Evolutionary conservation across 768 basidiomycete species (phyloP).

Genomic region (Tephrocybe sp.): DNA sequence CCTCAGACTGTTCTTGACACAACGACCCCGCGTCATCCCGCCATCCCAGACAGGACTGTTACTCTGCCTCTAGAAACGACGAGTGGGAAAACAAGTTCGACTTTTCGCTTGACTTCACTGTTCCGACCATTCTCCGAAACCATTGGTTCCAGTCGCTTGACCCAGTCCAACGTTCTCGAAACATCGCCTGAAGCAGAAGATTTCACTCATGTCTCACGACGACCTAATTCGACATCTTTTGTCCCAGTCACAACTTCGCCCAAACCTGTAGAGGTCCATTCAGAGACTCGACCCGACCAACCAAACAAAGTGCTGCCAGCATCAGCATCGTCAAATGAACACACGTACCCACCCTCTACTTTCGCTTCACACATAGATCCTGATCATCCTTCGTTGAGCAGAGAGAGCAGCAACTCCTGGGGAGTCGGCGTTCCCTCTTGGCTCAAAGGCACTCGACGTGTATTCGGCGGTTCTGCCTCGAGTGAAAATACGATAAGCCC

Average conservation of each 20-base stretch:
- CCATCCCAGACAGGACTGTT: slow-evolving; percentile 38
- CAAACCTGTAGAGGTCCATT: slow-evolving; percentile 14
- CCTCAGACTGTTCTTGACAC: slow-evolving; percentile 57
- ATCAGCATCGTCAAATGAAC: slow-evolving; percentile 36
- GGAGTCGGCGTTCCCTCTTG: slow-evolving; percentile 71
- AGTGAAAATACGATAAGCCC: slow-evolving; percentile 27
- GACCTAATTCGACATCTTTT: slow-evolving; percentile 54
- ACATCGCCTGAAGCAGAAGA: slow-evolving; percentile 49
- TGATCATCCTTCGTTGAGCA: slow-evolving; percentile 48
- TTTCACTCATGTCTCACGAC: slow-evolving; percentile 70
- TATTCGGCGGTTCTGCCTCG: slow-evolving; percentile 31
- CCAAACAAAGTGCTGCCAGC: slow-evolving; percentile 21
- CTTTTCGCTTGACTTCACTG: slow-evolving; percentile 65
- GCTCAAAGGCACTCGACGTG: slow-evolving; percentile 54
- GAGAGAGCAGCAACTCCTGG: slow-evolving; percentile 55
- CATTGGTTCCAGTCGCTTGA: slow-evolving; percentile 27
- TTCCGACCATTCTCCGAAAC: slow-evolving; percentile 69
- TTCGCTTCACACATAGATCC: slow-evolving; percentile 46
- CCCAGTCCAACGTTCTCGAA: slow-evolving; percentile 25
- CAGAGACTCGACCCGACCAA: slow-evolving; percentile 12
- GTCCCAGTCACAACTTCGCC: slow-evolving; percentile 58
- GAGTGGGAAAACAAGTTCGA: slow-evolving; percentile 36
- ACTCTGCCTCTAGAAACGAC: slow-evolving; percentile 35
- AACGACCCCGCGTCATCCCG: slow-evolving; percentile 43
- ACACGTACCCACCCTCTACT: slow-evolving; percentile 83